Base-by-base conservation (phyloP, 1,284 basidiomycete species). In the Malassezia sp. region DNA sequence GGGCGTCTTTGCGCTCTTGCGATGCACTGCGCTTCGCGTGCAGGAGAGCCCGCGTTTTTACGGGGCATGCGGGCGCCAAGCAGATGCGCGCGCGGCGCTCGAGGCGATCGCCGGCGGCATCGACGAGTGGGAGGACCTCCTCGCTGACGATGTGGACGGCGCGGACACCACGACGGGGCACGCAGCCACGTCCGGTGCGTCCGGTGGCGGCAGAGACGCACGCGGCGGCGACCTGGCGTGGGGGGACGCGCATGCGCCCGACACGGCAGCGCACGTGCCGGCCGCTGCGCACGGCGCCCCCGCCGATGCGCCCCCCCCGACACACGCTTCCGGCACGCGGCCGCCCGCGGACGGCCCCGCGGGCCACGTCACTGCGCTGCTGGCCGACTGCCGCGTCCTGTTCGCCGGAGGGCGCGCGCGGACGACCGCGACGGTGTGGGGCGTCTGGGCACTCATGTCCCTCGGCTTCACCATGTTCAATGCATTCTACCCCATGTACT, bases 401-500 rank as follows among this genome's bases (percentile, higher is more conserved):
- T 8, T 31, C 28, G 24, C 14, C 18, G 4, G 28, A 12, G 6
- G 26, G 24, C 12, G 20, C n/a, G 22, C 6, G 10, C 38, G 30
- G 11, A 30, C 22, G 10, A 39, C 41, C 8, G 35, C 31, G 2
- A 27, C 33, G 4, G 34, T 24, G 89, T 69, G 64, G 64, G 43
- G 53, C 34, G 60, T 67, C 31, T 69, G 66, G 66, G 59, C 59
- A 8, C 52, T 59, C 21, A 55, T 49, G 52, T 53, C 52, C 40
- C 40, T 63, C 83, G 87, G 81, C 2, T 89, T 81, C 64, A 95
- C 86, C 6, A 91, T 91, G 81, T 96, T 96, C 74, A 97, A 96
- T 64, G 88, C 93, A 11, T 96, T 83, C 71, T 76, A 95, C 17
- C 91, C 91, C 0, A 88, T 88, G 61, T 76, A 91, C 12, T 74